Base-by-base conservation (phyloP, 225 moss, liverwort and hornwort genomes). In the Asterella californica region DNA sequence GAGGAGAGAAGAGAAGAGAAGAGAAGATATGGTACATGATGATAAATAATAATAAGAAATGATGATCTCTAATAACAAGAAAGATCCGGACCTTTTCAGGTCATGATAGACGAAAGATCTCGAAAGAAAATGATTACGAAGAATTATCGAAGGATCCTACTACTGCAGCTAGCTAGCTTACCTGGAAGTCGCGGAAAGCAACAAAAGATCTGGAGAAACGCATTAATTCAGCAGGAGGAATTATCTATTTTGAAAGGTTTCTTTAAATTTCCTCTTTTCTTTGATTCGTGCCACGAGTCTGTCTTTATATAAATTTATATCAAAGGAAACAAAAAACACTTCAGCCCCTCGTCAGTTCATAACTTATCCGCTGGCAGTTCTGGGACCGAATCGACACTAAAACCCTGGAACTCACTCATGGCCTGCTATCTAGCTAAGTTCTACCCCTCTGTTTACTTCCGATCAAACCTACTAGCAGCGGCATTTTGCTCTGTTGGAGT, bases 81-180 rank as follows among this genome's bases (percentile, higher is more conserved):
- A 67, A 67, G 67, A 67, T 67, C 67, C 67, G 33, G 67, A 67
- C 67, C 67, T 67, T 67, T 67, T 17, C 67, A 67, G 67, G 30
- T 67, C 67, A 67, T 67, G 67, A 67, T 67, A 17, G 67, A 67
- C 14, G 29, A 67, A 67, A 67, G 67, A 67, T 67, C 67, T 67
- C 36, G 36, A 36, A 67, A 34, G 18, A 29, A 67, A 67, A 67
- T 67, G 67, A 67, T 67, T 36, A 67, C 18, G 67, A 67, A 27
- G 67, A 67, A 67, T 67, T 67, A 67, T 67, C 67, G 67, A 67
- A 67, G 67, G 34, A 67, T 67, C 67, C 67, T 67, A 42, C 67
- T 67, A 42, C 4, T 7, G 42, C 7, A 3, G 42, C 42, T 42
- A 42, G 42, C 42, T 42, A 67, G 67, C 67, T 67, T 67, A 67